Conservation (phyloP, 2,329 filamentous ascomycete genomes). For the Rachicladosporium sp. region DNA sequence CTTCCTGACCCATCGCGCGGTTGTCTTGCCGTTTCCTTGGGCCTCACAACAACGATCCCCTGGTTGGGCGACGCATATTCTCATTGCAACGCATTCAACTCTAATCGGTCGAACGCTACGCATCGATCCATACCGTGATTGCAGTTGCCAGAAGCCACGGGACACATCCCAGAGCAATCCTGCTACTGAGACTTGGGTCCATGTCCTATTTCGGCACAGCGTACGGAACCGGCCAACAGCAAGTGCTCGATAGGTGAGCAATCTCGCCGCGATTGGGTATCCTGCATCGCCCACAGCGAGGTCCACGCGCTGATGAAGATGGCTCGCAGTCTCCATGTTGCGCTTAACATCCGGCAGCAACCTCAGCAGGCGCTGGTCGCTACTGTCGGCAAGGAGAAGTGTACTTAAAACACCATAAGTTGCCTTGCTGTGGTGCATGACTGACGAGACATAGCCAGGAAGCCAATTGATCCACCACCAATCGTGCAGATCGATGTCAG, state of each 20-base stretch:
- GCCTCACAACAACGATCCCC: slow-evolving; percentile 1
- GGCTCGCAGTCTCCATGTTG: slow-evolving; percentile 24
- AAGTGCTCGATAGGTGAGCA: slow-evolving; percentile 8
- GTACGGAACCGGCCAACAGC: slow-evolving; percentile 7
- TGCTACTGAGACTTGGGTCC: background rate
- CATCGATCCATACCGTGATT: slow-evolving; percentile 1
- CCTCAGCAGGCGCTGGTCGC: slow-evolving; percentile 56
- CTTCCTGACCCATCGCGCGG: slow-evolving; percentile 1
- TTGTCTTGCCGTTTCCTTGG: slow-evolving; percentile 2
- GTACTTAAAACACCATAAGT: slow-evolving; percentile 28
- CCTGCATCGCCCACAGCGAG: slow-evolving; percentile 1
- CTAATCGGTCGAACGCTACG: background rate
- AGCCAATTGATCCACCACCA: slow-evolving; percentile 78
- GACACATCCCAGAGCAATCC: too few species aligned
- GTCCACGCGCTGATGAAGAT: slow-evolving; percentile 6
- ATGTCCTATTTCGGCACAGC: slow-evolving; percentile 7
- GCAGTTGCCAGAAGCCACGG: too few species aligned
- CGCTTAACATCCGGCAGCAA: slow-evolving; percentile 51
- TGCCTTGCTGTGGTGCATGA: background rate
- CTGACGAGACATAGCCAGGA: slow-evolving; percentile 47
- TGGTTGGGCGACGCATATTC: slow-evolving; percentile 3
- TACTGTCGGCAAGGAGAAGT: slow-evolving; percentile 59
- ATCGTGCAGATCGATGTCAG: slow-evolving; percentile 60
- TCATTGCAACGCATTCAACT: slow-evolving; percentile 3
- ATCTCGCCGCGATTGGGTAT: slow-evolving; percentile 3